Evolutionary conservation across 2,329 filamentous ascomycete genomes (phyloP), one percentile per base, ranked within the genome.

Genomic region (Pestalotiopsis sp.): DNA sequence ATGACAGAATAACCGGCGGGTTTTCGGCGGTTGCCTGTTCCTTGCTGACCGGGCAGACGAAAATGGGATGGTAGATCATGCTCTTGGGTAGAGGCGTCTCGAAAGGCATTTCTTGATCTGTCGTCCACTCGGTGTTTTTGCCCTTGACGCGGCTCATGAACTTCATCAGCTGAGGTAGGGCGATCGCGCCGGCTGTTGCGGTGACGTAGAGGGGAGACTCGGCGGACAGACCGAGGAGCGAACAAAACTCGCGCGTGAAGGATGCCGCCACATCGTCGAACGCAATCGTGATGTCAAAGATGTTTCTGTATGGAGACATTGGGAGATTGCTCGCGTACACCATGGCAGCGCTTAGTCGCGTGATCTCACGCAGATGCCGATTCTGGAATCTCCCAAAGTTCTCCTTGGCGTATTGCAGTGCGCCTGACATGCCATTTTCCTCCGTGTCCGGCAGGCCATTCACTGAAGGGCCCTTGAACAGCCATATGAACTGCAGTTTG

Each of bases 21-120:
- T 99, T 99, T 26, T 86, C 82, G 75, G 97, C 94, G 0, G 95
- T 99, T 0, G 92, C 94, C 79, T 99, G 96, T 77, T 98, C 96
- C 79, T 98, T 98, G 74, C 92, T 94, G 4, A 99, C 96, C 0
- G 96, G 96, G 76, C 96, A 99, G 56, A 99, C 96, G 77, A 99
- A 99, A 76, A 99, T 98, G 67, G 92, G 92, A 79, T 99, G 96
- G 83, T 97, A 99, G 62, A 90, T 83, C 86, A 89, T 89, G 71
- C 83, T 85, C 63, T 79, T 76, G 0, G 88, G 87, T 1, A 90
- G 80, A 2, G 88, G 85, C 1, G 88, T 90, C 74, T 93, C 86
- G 76, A 94, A 96, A 0, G 95, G 94, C 20, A 99, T 84, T 79
- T 99, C 96, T 75, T 96, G 91, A 69, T 92, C 88, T 4, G 93